Percentiles rank a stretch among this genome's conserved stretches.
These are phyloP conservation scores for Prunus fruticosa DNA, from an alignment of 306 rosid genomes.

Conservation along the genomic window DNA sequence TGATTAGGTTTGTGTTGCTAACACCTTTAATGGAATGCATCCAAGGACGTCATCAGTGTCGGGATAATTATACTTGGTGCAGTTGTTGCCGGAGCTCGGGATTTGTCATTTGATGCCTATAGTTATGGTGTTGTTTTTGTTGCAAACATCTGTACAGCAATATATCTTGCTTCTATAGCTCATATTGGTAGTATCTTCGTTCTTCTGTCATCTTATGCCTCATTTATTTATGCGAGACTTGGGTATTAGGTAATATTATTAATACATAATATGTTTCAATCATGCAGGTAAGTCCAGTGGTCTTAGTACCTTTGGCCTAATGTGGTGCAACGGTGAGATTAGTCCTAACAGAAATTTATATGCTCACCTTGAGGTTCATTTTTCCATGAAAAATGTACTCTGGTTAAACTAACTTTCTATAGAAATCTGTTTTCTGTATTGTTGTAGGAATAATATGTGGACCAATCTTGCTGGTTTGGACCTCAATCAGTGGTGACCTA, in stretches of 20 bases:
- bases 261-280: slow-evolving; percentile 7
- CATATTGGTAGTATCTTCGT: slow-evolving; percentile 46
- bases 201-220: slow-evolving; percentile 11
- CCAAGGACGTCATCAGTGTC: slow-evolving; percentile 54
- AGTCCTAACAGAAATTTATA: neutral
- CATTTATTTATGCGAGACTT: slow-evolving; percentile 8
- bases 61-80: slow-evolving; percentile 60
- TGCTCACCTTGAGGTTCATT: slow-evolving; percentile 1
- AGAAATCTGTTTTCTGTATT: slow-evolving; percentile 14
- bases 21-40: slow-evolving; percentile 28
- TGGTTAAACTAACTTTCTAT: neutral
- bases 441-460: slow-evolving; percentile 56
- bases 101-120: slow-evolving; percentile 59
- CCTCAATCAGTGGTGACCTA: slow-evolving; percentile 55
- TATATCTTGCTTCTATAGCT: slow-evolving; percentile 60
- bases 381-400: neutral
- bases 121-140: slow-evolving; percentile 50
- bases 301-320: slow-evolving; percentile 69
- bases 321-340: slow-evolving; percentile 87
- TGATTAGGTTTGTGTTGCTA: slow-evolving; percentile 10
- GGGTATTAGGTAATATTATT: slow-evolving; percentile 1
- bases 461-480: slow-evolving; percentile 70
- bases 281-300: slow-evolving; percentile 70
- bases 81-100: slow-evolving; percentile 64
- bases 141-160: slow-evolving; percentile 65